A percentile compares a stretch with the other conserved stretches of the same genome.
Conservation (phyloP, 2,329 filamentous ascomycete species). For the Thyridium curvatum region DNA sequence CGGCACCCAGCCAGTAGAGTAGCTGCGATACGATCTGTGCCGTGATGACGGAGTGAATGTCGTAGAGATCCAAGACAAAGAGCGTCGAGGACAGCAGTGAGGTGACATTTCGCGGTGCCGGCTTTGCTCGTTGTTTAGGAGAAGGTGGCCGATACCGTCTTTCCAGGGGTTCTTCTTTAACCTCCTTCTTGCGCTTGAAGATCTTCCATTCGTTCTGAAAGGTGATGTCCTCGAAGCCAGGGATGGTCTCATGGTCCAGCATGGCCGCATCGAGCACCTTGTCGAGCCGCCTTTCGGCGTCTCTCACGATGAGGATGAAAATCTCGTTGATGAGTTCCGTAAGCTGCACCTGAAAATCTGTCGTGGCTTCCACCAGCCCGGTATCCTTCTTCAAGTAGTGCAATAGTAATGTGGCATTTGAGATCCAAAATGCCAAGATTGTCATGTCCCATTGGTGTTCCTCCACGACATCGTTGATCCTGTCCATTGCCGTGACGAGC, state of each 20-base stretch:
- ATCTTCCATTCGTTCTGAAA: conserved; percentile 99
- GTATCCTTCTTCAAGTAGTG: conserved; percentile 95
- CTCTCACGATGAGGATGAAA: conserved; percentile 93
- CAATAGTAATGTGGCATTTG: conserved; percentile 88
- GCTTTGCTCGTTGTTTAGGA: conserved; percentile 85
- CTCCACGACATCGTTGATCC: conserved; percentile 96
- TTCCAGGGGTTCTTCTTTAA: conserved; percentile 84
- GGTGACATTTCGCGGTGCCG: conserved; percentile 90
- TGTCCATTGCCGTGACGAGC: conserved; percentile 82
- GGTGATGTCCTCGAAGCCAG: conserved; percentile 90
- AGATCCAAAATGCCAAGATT: conserved; percentile 97
- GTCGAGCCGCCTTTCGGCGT: conserved; percentile 92
- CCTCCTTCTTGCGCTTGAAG: conserved; percentile 84
- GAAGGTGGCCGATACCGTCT: conserved; percentile 90
- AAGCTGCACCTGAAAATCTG: conserved; percentile 86
- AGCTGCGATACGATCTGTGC: conserved; percentile 88
- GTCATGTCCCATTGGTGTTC: conserved; percentile 99
- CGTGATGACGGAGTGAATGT: conserved; percentile 94
- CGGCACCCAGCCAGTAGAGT: conserved; percentile 91
- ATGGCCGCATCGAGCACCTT: conserved; percentile 91
- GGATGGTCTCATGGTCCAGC: conserved; percentile 96
- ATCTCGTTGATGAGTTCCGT: conserved; percentile 96
- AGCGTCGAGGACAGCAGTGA: conserved; percentile 91
- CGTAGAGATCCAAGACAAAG: conserved; percentile 97
- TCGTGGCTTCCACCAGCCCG: conserved; percentile 72